phyloP scores from a whole-genome alignment of 305 asterid species.

The Solanum aculeatissimum region DNA sequence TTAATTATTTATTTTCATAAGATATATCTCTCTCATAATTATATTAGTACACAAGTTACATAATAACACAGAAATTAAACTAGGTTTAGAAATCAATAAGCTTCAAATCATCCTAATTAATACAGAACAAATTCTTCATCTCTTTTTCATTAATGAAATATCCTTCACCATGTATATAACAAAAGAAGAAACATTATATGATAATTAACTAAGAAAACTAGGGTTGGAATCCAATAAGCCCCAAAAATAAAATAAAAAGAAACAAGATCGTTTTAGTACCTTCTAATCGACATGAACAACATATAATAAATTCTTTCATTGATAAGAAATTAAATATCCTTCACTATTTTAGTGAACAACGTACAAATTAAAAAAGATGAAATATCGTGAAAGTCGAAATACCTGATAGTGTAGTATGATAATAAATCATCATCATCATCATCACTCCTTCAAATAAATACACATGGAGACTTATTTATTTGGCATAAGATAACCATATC shows the following conservation, averaged over 20 bases:
- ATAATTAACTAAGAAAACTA: neutral
- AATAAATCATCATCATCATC: neutral
- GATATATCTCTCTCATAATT: too few relatives aligned
- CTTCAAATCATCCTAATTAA: too few relatives aligned
- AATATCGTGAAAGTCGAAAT: neutral
- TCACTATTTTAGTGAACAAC: neutral
- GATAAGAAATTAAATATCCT: neutral
- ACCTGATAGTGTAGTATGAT: neutral
- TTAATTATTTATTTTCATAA: too few relatives aligned
- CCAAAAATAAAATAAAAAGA: neutral
- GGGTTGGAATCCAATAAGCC: neutral
- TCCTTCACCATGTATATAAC: too few relatives aligned
- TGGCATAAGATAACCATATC: neutral
- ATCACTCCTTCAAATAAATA: neutral
- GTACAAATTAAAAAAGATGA: neutral
- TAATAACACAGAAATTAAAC: too few relatives aligned
- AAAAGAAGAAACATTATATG: too few relatives aligned
- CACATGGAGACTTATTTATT: neutral
- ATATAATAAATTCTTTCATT: neutral
- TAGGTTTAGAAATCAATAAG: too few relatives aligned
- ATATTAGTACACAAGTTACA: too few relatives aligned
- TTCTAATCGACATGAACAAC: neutral
- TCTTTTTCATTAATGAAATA: too few relatives aligned
- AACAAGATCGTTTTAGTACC: neutral
- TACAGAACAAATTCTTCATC: too few relatives aligned